Evolutionary conservation across 768 basidiomycete species (phyloP), one percentile per base, ranked within the genome.

Genomic region (Pulveroboletus sp.): DNA sequence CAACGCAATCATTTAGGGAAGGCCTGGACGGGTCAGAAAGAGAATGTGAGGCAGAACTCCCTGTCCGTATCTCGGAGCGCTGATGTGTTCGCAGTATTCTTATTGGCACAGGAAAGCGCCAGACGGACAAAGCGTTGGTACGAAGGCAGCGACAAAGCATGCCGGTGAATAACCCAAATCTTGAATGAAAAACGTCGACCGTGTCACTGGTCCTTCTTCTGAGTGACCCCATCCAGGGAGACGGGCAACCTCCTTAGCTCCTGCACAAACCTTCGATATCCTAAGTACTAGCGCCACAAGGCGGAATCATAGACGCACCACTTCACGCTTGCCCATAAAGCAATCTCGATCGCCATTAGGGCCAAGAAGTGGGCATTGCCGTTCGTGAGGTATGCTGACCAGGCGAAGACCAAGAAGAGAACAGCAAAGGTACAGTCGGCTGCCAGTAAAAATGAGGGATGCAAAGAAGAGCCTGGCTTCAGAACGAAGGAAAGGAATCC

Each of bases 1-100:
- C 71, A 1, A 81, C 89, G 6, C 84, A 87, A 55, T 71, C 79
- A 11, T 97, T 97, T 61, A 75, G 91, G 56, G 93, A 95, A 66
- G 94, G 93, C 1, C 78, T 97, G 52, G 93, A 97, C 48, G 82
- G 80, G n/a, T 90, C 89, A 13, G 93, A 97, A 65, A 79, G 94
- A 55, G 92, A 95, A 74, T 58, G 93, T 95, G 64, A 76, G 84
- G 74, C n/a, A 44, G 32, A 40, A 31, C 18, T 41, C 18, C 46
- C 48, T 14, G 11, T 48, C 21, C n/a, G 36, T 28, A 30, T 11
- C 24, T 28, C 18, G 41, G 37, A 26, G 40, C 28, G 32, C 49
- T 57, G 57, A 56, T 57, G 37, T 21, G 27, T 39, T 30, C 28
- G 15, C 53, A 96, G 93, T 96, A 50, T 96, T 95, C 67, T 71